Evolutionary conservation across 495 filamentous ascomycete species (phyloP), one percentile per base, ranked within the genome.

Genomic region (Neurospora sp.): DNA sequence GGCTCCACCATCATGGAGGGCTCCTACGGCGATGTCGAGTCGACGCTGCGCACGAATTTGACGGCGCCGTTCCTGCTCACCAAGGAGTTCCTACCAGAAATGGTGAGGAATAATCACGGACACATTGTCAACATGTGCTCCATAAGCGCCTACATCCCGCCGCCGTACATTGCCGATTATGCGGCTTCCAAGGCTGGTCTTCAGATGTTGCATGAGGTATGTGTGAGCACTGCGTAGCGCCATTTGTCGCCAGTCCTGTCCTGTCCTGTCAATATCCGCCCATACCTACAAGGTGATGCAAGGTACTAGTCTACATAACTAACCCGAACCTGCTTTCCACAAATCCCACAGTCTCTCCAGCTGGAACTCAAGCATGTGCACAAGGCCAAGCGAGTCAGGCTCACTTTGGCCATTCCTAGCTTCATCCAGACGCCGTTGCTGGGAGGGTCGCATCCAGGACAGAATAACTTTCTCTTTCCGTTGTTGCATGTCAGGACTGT

Each of bases 401-500:
- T 78, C 14, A 81, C 79, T 1, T 42, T 78, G 12, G 78, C 74
- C 1, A 75, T 81, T 20, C 75, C 78, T 61, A 81, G 78, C 69
- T 82, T 82, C 22, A 79, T 81, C 44, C 76, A 78, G 38, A 82
- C 81, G 20, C 79, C 81, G 9, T 65, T 84, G 8, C 71, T 82
- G 47, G 70, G 74, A 14, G 79, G 80, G 1, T 71, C 77, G 31
- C 77, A 77, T 9, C 75, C 75, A 18, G 3, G 22, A 59, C 76
- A 81, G 69, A 74, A 81, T 3, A 74, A 73, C 9, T 82, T 83
- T 37, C 1, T 82, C 3, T 74, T 76, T 39, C 81, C 82, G 38
- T 38, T 82, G n/a, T 44, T 84, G 22, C 78, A 83, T 71, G 75
- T 81, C 3, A 79, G 82, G 45, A 81, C 81, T 6, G 81, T 81